phyloP scores from a whole-genome alignment of 164 flowering plant genomes.

The Dillenia turbinata region DNA sequence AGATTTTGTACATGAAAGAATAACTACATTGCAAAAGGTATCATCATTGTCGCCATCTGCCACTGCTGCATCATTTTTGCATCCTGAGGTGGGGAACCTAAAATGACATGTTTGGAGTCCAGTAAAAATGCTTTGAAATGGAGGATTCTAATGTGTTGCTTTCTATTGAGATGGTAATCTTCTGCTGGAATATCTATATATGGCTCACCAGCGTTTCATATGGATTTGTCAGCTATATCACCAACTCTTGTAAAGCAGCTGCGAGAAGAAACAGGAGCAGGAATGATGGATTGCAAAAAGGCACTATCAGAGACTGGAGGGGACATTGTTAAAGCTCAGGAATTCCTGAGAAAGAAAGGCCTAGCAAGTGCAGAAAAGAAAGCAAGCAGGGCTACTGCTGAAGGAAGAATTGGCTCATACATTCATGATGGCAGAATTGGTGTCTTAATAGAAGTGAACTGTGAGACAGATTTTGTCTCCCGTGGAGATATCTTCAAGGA shows the following conservation, averaged over 20 bases:
- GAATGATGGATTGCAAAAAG: conserved; percentile 99
- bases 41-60: too few species aligned
- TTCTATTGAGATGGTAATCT: too few species aligned
- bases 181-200: too few species aligned
- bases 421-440: conserved; percentile 93
- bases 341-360: conserved; percentile 93
- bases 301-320: conserved; percentile 90
- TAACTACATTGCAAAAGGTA: too few species aligned
- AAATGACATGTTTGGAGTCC: too few species aligned
- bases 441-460: conserved; percentile 87
- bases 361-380: conserved; percentile 98
- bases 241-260: conserved; percentile 94
- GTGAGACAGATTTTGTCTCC: conserved; percentile 98
- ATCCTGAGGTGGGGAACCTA: too few species aligned
- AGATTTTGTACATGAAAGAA: too few species aligned
- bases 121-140: too few species aligned
- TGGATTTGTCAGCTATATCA: conserved; percentile 51
- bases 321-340: conserved; percentile 85
- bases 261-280: conserved; percentile 97
- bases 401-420: conserved; percentile 94
- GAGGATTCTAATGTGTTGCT: too few species aligned
- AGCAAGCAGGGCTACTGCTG: conserved; percentile 86
- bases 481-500: conserved; percentile 96
- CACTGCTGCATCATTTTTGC: too few species aligned
- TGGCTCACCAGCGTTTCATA: too few species aligned